phyloP scores from a whole-genome alignment of 2,329 filamentous ascomycete genomes.

The Fusarium foetens region DNA sequence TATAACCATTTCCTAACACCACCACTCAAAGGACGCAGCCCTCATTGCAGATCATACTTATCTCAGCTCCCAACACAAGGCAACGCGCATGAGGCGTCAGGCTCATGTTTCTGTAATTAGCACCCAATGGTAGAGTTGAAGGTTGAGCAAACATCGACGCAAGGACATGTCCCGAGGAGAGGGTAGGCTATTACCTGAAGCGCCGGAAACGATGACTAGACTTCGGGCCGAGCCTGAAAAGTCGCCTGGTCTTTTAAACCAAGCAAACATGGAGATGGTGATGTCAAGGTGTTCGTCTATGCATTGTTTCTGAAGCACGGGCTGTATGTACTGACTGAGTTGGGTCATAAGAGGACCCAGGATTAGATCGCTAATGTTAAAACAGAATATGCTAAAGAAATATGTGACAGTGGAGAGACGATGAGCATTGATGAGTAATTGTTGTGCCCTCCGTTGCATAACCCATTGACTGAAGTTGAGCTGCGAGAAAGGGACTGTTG shows the following conservation, averaged over 20 bases:
- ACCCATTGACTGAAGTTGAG: background rate
- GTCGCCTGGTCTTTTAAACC: background rate
- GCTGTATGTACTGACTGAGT: background rate
- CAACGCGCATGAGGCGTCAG: slow-evolving; percentile 11
- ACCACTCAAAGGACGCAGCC: background rate
- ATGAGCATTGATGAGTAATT: background rate
- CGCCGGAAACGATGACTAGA: background rate
- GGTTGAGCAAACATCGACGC: slow-evolving; percentile 21
- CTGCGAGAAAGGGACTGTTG: background rate
- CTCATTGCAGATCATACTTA: background rate
- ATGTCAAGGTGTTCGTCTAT: background rate
- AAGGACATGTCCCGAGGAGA: slow-evolving; percentile 8
- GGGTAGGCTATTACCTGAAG: slow-evolving; percentile 17
- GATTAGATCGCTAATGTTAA: background rate
- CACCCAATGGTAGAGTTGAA: background rate
- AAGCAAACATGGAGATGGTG: background rate
- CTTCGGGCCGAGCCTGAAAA: slow-evolving; percentile 17
- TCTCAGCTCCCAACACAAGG: background rate
- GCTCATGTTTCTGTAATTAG: slow-evolving; percentile 10
- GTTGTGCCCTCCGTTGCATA: background rate
- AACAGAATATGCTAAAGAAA: background rate
- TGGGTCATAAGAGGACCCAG: background rate
- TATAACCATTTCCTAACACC: background rate
- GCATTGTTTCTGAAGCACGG: background rate
- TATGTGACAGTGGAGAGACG: background rate